These are phyloP conservation scores for Chlorophyllum brunneum DNA, from an alignment of 768 basidiomycete genomes.

Conservation along the genomic window DNA sequence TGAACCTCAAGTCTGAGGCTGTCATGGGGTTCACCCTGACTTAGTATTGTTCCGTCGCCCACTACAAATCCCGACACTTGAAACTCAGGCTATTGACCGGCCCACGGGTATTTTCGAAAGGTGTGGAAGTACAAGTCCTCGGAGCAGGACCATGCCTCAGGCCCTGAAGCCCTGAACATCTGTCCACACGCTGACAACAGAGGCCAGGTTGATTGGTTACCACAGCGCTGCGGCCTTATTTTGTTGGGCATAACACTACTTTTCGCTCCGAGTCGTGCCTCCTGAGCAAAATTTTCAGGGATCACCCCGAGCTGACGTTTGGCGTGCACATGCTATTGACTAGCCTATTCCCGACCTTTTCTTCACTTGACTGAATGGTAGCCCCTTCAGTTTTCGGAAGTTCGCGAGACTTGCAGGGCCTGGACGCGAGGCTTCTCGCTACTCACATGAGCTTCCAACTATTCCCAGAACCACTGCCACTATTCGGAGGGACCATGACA, in stretches of 20 bases:
- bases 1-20: background rate
- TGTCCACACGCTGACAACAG: slow-evolving; percentile 4
- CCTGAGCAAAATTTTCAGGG: too few relatives aligned
- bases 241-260: too few relatives aligned
- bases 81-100: background rate
- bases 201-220: slow-evolving; percentile 10
- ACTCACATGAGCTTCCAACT: slow-evolving; percentile 1
- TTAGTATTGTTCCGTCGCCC: background rate
- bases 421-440: slow-evolving; percentile 7
- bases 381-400: slow-evolving; percentile 3
- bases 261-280: too few relatives aligned
- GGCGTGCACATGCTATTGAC: background rate
- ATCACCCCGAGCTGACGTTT: slow-evolving; percentile 5
- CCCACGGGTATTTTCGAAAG: background rate
- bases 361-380: background rate
- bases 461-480: slow-evolving; percentile 6
- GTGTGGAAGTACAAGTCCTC: background rate
- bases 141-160: background rate
- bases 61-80: background rate
- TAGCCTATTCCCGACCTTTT: background rate
- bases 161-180: background rate
- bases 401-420: slow-evolving; percentile 1
- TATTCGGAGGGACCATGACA: slow-evolving; percentile 1
- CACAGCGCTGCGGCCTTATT: too few relatives aligned
- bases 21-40: background rate